Evolutionary conservation across 495 filamentous ascomycete genomes (phyloP), one percentile per base, ranked within the genome.

Genomic region (Tuber indicum): DNA sequence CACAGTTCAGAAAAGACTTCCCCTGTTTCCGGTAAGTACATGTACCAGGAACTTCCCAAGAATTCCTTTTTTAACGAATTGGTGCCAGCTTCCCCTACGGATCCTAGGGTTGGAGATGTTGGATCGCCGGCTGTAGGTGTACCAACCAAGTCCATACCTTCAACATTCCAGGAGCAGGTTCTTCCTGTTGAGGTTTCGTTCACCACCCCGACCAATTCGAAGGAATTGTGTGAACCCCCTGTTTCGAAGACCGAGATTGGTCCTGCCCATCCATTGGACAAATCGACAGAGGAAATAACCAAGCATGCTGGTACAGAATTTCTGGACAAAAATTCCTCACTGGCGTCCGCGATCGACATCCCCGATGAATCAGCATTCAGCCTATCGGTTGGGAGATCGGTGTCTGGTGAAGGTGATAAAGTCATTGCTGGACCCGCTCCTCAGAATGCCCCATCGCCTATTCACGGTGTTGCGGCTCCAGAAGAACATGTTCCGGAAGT

Each of bases 351-450:
- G 12, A 72, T 3, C 36, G 36, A 43, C 12, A 36, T 43, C 36
- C 75, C 75, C 14, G 46, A 70, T 36, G 44, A 41, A 21, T 26
- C 71, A 2, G 45, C 46, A 62, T 62, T 71, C 73, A 75, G 43
- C 8, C 62, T 75, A 42, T 12, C 47, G 17, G 73, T 75, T 46
- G 76, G 75, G 21, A 69, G 75, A 32, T 77, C 73, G 7, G 74
- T 69, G 41, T 19, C 73, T 26, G 26, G 17, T 23, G 14, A 62
- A 1, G 72, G 75, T 41, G 78, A 82, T 71, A 77, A 82, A 52
- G 12, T 70, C 21, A 82, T 78, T 49, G 71, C 66, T 14, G 81
- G 82, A 72, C 81, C 74, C 14, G 78, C 78, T 21, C 81, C 81
- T 1, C 78, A 77, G 72, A 49, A 74, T n/a, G 26, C 71, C 32